Conservation (phyloP, 202 grass and related monocot species). For the Brachypodium distachyon region DNA sequence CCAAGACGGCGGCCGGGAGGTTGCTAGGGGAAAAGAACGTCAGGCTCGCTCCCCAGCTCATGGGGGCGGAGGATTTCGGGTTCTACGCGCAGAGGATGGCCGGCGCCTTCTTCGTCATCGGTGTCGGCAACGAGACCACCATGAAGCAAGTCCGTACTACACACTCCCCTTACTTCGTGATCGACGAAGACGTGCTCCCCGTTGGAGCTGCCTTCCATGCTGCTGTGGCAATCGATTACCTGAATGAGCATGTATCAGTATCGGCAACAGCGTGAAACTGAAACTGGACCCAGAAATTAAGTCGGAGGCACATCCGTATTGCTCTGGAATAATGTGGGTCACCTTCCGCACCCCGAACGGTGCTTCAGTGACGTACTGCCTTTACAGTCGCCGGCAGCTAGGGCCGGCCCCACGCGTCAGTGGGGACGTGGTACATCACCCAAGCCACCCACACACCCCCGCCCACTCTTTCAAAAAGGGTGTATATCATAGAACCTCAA, state of each 20-base stretch:
- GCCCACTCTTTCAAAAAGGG: too few species aligned
- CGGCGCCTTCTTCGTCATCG: constrained; percentile 45
- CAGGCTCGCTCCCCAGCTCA: neutral
- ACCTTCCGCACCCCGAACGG: too few species aligned
- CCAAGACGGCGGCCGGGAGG: constrained; percentile 30
- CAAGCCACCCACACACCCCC: too few species aligned
- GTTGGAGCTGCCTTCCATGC: constrained; percentile 61
- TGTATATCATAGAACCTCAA: too few species aligned
- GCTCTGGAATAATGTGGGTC: too few species aligned
- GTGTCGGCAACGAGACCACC: constrained; percentile 28
- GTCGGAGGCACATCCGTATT: too few species aligned
- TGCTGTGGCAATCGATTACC: constrained; percentile 46
- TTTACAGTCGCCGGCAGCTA: too few species aligned
- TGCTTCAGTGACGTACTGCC: too few species aligned
- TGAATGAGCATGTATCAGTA: constrained; percentile 31
- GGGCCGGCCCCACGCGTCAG: too few species aligned
- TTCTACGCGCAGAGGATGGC: constrained; percentile 52
- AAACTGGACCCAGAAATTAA: neutral
- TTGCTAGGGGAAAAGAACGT: constrained; percentile 38
- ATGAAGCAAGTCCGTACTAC: constrained; percentile 9
- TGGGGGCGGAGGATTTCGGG: constrained; percentile 61
- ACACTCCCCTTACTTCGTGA: constrained; percentile 55
- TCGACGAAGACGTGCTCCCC: constrained; percentile 48
- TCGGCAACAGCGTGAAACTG: neutral
- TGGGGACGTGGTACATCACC: too few species aligned